Evolutionary conservation across 495 filamentous ascomycete genomes (phyloP).

Genomic region (Mytilinidion resinicola): DNA sequence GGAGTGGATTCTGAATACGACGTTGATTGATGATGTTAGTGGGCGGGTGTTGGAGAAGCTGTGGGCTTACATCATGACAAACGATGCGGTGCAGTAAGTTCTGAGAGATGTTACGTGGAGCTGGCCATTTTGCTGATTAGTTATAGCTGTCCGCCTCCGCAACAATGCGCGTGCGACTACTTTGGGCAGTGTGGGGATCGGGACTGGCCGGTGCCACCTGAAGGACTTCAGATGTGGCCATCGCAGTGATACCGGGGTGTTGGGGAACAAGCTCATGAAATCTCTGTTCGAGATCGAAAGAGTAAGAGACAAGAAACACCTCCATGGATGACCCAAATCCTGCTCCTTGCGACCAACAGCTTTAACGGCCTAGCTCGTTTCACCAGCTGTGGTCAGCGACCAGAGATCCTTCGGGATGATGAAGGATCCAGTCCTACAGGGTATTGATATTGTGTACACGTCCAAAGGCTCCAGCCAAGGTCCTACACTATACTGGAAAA

Average conservation of each 20-base stretch:
- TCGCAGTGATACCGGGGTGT: background rate
- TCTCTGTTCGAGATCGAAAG: too few species aligned
- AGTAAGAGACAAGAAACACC: too few species aligned
- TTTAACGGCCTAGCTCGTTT: too few species aligned
- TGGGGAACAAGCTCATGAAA: too few species aligned
- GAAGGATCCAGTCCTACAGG: too few species aligned
- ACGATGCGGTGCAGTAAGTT: constrained; percentile 5
- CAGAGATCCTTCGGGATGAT: too few species aligned
- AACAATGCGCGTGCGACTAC: constrained; percentile 8
- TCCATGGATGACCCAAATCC: too few species aligned
- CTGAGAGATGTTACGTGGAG: background rate
- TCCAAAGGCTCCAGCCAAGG: too few species aligned
- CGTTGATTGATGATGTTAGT: constrained; percentile 56
- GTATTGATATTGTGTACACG: too few species aligned
- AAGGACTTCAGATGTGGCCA: constrained; percentile 8
- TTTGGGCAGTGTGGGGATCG: constrained; percentile 6
- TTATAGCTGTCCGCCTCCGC: constrained; percentile 5
- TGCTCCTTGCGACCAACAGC: too few species aligned
- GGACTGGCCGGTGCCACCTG: constrained; percentile 3
- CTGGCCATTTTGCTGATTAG: background rate
- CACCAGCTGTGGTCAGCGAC: too few species aligned
- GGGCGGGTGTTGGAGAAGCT: constrained; percentile 69
- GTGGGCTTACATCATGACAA: constrained; percentile 39
- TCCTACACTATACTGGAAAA: too few species aligned
- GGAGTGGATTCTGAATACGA: constrained; percentile 59